Conservation (phyloP, 176 grass and related monocot species). For the Eleusine coracana region DNA sequence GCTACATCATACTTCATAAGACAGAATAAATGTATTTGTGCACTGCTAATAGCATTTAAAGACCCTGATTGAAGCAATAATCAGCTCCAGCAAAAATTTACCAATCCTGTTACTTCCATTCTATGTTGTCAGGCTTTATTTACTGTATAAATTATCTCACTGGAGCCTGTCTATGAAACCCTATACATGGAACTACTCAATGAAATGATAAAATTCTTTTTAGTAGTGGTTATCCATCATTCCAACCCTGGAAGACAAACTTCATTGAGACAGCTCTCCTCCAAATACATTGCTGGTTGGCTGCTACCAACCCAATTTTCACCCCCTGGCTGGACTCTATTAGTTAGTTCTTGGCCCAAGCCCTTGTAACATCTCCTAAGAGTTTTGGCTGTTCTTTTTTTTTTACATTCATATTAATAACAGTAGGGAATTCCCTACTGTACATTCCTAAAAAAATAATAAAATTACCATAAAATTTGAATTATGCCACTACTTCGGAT, state of each 20-base stretch:
- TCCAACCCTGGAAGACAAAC: too few species aligned
- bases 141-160: conserved; percentile 15
- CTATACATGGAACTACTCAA: neutral
- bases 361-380: too few species aligned
- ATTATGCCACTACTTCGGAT: neutral
- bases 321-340: too few species aligned
- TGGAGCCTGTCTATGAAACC: neutral
- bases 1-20: neutral
- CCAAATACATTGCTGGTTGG: too few species aligned
- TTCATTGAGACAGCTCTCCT: too few species aligned
- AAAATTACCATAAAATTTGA: neutral
- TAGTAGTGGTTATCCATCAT: too few species aligned
- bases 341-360: too few species aligned
- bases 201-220: neutral
- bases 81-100: neutral
- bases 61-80: neutral
- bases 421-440: too few species aligned
- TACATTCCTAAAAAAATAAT: too few species aligned
- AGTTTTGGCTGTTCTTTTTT: too few species aligned
- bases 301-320: too few species aligned
- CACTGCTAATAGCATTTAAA: neutral
- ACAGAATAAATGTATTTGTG: neutral
- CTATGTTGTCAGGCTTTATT: neutral
- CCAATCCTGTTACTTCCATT: neutral
- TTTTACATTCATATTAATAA: too few species aligned